phyloP scores from a whole-genome alignment of 2,329 filamentous ascomycete genomes.

The Fusarium compactum region DNA sequence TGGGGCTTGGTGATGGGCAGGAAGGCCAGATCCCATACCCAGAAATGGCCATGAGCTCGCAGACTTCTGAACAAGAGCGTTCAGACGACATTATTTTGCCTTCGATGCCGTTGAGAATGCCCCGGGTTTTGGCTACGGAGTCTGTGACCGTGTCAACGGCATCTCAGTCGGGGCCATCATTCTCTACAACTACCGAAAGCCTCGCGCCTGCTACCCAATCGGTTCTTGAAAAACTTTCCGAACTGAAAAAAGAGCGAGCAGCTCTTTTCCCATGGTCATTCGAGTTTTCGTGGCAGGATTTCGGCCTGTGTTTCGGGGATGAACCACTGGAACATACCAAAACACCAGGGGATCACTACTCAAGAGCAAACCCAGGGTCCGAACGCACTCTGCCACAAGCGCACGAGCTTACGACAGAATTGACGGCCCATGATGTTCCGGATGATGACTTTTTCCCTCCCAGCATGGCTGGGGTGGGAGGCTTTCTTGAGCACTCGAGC shows the following conservation, averaged over 20 bases:
- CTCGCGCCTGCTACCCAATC: too few species aligned
- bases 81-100: fast-evolving
- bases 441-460: fast-evolving
- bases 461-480: not conserved
- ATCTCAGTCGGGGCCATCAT: not conserved
- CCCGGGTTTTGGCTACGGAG: fast-evolving
- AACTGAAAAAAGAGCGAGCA: too few species aligned
- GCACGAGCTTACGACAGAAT: not conserved
- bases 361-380: not conserved
- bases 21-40: not conserved
- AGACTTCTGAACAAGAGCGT: fast-evolving
- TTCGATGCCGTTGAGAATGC: fast-evolving
- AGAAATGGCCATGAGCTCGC: fast-evolving
- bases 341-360: not conserved
- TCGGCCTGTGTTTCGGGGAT: not conserved
- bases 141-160: not conserved
- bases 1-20: not conserved
- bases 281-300: conserved; percentile 8
- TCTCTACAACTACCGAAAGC: not conserved
- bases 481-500: not conserved
- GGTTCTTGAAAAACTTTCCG: too few species aligned
- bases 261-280: not conserved
- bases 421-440: too few species aligned
- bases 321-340: not conserved
- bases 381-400: not conserved